Base-by-base conservation (phyloP, 495 filamentous ascomycete species). In the Talaromyces ruber region DNA sequence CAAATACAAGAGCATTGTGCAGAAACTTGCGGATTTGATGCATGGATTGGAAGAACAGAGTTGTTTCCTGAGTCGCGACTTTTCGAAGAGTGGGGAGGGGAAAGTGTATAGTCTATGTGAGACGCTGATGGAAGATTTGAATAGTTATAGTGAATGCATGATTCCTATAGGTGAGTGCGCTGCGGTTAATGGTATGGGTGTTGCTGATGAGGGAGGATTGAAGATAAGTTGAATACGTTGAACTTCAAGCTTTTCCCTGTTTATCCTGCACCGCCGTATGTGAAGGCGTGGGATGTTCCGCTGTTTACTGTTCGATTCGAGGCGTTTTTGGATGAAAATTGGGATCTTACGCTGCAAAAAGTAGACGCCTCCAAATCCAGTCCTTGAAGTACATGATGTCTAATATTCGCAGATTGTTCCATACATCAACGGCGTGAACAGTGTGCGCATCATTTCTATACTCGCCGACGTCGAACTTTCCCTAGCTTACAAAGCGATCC, bases 71-170 rank as follows among this genome's bases (percentile, higher is more conserved):
- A 77, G 73, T 2, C 68, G 70, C 4, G 77, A 80, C 53, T 68
- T 72, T 59, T 78, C 74, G 0, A 76, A 77, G 34, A 74, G 76
- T 30, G 78, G 79, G 6, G 83, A 67, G 67, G 87, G 76, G 66
- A 91, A 72, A 81, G 78, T 98, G 66, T 86, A 91, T 70, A 88
- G 86, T 43, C 74, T 98, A 30, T 86, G 96, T 65, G 92, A 97
- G 76, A 92, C 92, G 64, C 81, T 98, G 60, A 88, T 96, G 76
- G 90, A 96, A 75, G 93, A 98, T 67, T 73, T 98, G 60, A 98
- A 98, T 70, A 96, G 95, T 68, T 98, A 98, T 66, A 91, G 88
- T 67, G 94, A 98, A 76, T 96, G 91, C 83, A 93, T 97, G 93
- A 94, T 96, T 66, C 91, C 93, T 2, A 91, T 96, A 67, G 88